Conservation (phyloP, 768 basidiomycete species). For the Cystoderma amianthinum region DNA sequence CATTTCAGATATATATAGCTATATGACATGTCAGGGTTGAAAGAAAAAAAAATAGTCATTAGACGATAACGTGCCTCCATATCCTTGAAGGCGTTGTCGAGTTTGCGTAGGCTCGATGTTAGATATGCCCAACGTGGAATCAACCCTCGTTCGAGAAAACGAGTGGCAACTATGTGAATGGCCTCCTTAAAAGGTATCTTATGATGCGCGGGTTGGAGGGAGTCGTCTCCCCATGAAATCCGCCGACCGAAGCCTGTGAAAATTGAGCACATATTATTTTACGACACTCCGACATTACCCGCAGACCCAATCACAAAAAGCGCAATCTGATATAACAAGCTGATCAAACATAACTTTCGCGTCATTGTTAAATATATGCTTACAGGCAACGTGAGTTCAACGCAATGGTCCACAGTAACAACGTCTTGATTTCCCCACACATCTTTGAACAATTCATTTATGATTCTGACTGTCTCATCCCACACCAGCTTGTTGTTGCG, state of each 20-base stretch:
- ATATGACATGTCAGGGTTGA: not conserved
- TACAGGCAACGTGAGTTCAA: constrained; percentile 50
- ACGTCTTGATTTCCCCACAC: constrained; percentile 37
- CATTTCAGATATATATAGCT: constrained; percentile 36
- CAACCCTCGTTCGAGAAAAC: constrained; percentile 27
- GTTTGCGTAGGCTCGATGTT: constrained; percentile 21
- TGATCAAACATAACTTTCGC: constrained; percentile 6
- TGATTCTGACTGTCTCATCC: constrained; percentile 35
- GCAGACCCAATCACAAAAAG: constrained; percentile 50
- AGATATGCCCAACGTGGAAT: constrained; percentile 32
- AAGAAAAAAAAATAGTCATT: not conserved
- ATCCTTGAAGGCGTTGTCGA: constrained; percentile 33
- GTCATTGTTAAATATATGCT: constrained; percentile 6
- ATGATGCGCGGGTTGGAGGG: constrained; percentile 32
- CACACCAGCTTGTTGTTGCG: constrained; percentile 42
- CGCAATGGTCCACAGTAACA: constrained; percentile 34
- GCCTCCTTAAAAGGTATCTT: constrained; percentile 41
- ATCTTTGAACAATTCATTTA: constrained; percentile 35
- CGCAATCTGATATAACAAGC: constrained; percentile 30
- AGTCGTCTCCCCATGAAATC: constrained; percentile 40
- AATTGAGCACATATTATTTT: not conserved
- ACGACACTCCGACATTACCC: constrained; percentile 20
- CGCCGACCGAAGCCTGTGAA: constrained; percentile 41
- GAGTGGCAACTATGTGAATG: constrained; percentile 32
- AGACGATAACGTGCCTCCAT: constrained; percentile 23